Base-by-base conservation (phyloP, 768 basidiomycete genomes). In the Hydnum rufescens region DNA sequence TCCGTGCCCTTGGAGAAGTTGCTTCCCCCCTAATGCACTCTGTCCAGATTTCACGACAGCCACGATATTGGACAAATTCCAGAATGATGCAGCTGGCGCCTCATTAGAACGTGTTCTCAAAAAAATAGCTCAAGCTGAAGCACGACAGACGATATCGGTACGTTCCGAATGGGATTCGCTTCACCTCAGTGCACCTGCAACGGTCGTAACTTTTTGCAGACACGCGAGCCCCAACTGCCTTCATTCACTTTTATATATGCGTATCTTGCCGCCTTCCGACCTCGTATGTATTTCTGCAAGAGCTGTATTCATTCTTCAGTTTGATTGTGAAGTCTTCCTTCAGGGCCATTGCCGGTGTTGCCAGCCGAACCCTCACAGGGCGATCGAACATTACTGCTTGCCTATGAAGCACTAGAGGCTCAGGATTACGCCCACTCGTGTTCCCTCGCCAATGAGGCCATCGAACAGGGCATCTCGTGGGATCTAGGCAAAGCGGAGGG, bases 241-340 rank as follows among this genome's bases (percentile, higher is more conserved):
- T 88, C 88, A 13, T 74, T 76, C 58, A 88, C 87, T 0, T 95
- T 99, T 66, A 82, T 95, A 58, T 80, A 82, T 8, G 85, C 93
- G 0, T 99, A 97, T 70, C 89, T 97, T 63, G 82, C 88, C 54
- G 95, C 95, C 5, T 97, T 97, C 82, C 79, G 95, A 57, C 70
- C 80, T 53, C 80, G 88, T 85, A 59, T 58, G 82, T 70, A 13
- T 51, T 49, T 29, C 23, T 42, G 48, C 32, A 26, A 13, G 44
- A 8, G 13, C 13, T 47, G 18, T 28, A 25, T 6, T 8, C 28
- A 16, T 34, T 25, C 32, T 25, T 30, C 49, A 6, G 13, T 5
- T 16, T 18, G 49, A 13, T 36, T n/a, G 18, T 22, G 19, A 13
- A 18, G 16, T 23, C 4, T 30, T 32, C 3, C 16, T 48, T 2